phyloP scores from a whole-genome alignment of 192 early-diverging fungal species.

The Geranomyces michiganensis region DNA sequence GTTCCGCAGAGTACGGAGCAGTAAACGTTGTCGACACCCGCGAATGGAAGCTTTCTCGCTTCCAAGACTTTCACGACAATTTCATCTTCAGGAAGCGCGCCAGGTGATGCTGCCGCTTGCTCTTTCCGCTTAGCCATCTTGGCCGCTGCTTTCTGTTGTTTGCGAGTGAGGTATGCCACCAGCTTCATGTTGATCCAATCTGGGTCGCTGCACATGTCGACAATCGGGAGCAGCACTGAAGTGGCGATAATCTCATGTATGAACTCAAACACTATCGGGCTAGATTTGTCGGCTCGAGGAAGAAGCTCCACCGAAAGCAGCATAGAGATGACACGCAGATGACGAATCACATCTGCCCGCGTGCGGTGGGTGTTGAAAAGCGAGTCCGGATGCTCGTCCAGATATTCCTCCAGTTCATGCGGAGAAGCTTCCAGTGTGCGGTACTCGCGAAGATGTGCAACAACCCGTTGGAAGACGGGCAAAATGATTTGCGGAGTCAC shows the following conservation, averaged over 20 bases:
- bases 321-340: slow-evolving; percentile 42
- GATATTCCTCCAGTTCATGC: slow-evolving; percentile 37
- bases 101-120: neutral
- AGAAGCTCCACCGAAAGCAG: slow-evolving; percentile 36
- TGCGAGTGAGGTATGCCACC: slow-evolving; percentile 29
- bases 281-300: slow-evolving; percentile 38
- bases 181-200: slow-evolving; percentile 45
- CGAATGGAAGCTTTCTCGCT: slow-evolving; percentile 34
- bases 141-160: slow-evolving; percentile 19
- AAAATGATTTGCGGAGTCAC: slow-evolving; percentile 26
- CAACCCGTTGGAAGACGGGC: slow-evolving; percentile 38
- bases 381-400: slow-evolving; percentile 31
- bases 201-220: slow-evolving; percentile 44
- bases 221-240: slow-evolving; percentile 42
- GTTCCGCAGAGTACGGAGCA: slow-evolving; percentile 30
- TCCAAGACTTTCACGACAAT: slow-evolving; percentile 34
- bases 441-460: slow-evolving; percentile 47
- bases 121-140: slow-evolving; percentile 13
- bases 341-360: slow-evolving; percentile 15
- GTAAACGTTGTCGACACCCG: slow-evolving; percentile 30
- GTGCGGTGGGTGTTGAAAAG: slow-evolving; percentile 30
- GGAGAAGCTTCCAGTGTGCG: slow-evolving; percentile 35
- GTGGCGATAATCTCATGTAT: slow-evolving; percentile 54
- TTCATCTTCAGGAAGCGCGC: neutral
- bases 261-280: slow-evolving; percentile 43